A percentile compares a stretch with the other conserved stretches of the same genome.
phyloP scores from a whole-genome alignment of 2,329 filamentous ascomycete genomes.

The Mycosphaerella arachidis region DNA sequence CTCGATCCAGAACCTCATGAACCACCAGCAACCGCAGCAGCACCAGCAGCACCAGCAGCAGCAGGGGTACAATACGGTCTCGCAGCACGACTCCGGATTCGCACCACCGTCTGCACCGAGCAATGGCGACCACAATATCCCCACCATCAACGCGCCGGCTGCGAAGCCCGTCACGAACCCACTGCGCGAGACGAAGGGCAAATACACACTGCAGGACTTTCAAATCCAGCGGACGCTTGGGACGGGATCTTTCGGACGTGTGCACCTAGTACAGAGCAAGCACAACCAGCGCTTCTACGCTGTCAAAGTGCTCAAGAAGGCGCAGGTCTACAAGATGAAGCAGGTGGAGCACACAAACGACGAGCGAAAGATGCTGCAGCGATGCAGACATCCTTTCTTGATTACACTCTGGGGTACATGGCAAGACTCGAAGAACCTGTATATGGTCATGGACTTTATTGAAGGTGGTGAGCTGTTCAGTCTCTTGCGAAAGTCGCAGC shows the following conservation, averaged over 20 bases:
- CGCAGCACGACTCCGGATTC: conserved; percentile 36
- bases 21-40: conserved; percentile 46
- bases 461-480: conserved; percentile 98
- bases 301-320: conserved; percentile 97
- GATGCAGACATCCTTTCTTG: conserved; percentile 96
- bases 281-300: conserved; percentile 98
- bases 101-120: conserved; percentile 7
- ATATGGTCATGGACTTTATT: conserved; percentile 99
- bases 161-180: conserved; percentile 33
- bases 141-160: conserved; percentile 31
- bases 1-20: conserved; percentile 79
- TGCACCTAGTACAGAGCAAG: conserved; percentile 94
- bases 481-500: conserved; percentile 90
- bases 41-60: too few species aligned
- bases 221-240: conserved; percentile 84
- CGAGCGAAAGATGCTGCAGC: conserved; percentile 89
- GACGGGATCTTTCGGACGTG: conserved; percentile 93
- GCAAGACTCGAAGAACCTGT: conserved; percentile 89
- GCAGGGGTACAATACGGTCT: conserved; percentile 37
- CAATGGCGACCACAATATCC: conserved; percentile 36
- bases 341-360: conserved; percentile 99
- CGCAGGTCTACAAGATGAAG: conserved; percentile 99
- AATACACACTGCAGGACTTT: conserved; percentile 92
- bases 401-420: conserved; percentile 99
- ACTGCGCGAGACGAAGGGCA: conserved; percentile 79